Evolutionary conservation across 2,329 filamentous ascomycete species (phyloP), one percentile per base, ranked within the genome.

Genomic region (Colletotrichum incanum): DNA sequence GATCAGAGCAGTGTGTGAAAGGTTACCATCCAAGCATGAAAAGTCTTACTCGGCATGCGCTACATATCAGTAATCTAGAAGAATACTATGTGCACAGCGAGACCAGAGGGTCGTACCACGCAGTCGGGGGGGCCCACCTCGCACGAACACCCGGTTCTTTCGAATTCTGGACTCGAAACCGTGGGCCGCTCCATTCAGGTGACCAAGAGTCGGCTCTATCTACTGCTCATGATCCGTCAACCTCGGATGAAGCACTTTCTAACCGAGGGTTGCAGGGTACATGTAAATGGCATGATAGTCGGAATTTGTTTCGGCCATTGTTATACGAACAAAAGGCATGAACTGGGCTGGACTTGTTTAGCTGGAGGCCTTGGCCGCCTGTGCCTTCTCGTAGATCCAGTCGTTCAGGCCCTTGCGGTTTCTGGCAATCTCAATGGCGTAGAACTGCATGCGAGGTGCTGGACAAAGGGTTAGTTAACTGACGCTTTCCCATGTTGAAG

Each of bases 341-440:
- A 11, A 26, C 39, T 9, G 39, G 34, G 39, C n/a, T 8, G 23
- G 18, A 34, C 26, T 18, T 4, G 26, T 43, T 63, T 62, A 64
- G 64, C 41, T 65, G n/a, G 63, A 68, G 5, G 83, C 82, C 81
- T 88, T 89, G 76, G 89, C 86, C 67, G 88, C 87, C 78, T 96
- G 91, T 1, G 92, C 90, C 81, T 94, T 89, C 84, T 98, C 95
- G 82, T 96, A 96, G 74, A 99, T 91, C 96, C 96, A 99, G 83
- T 99, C 96, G 79, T 99, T 99, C 71, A 98, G 84, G 37, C 96
- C 96, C 65, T 90, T 89, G 73, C 92, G 92, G 84, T 99, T 99
- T 88, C 94, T 91, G 62, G 84, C 84, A 77, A 88, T 87, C 79
- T 88, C 85, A 61, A 86, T 75, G 60, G 85, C 85, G 89, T 92